Percentiles rank a stretch among this genome's conserved stretches.
These are phyloP conservation scores for Darksidea phi DNA, from an alignment of 495 filamentous ascomycete species.

Conservation along the genomic window DNA sequence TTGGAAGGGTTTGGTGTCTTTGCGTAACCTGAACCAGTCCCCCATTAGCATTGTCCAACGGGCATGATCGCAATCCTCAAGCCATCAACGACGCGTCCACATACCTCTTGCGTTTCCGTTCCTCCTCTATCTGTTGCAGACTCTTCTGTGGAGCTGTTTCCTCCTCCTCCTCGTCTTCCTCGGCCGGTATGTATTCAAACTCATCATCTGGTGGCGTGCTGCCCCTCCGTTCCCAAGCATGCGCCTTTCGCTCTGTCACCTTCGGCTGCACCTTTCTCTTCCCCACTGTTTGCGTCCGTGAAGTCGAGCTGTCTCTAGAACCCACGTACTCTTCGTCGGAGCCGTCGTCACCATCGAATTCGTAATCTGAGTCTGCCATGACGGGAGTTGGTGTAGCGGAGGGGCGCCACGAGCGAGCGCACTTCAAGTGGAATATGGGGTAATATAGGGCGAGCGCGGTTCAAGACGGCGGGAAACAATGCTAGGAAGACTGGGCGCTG, in stretches of 20 bases:
- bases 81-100: constrained; percentile 8
- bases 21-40: constrained; percentile 59
- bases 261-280: constrained; percentile 22
- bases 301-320: constrained; percentile 6
- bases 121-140: constrained; percentile 67
- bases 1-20: constrained; percentile 91
- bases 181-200: constrained; percentile 49
- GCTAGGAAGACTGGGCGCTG: neutral
- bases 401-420: too few relatives aligned
- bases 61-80: too few relatives aligned
- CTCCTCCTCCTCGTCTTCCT: constrained; percentile 68
- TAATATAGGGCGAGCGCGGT: neutral
- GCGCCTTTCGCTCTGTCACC: constrained; percentile 37
- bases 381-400: neutral
- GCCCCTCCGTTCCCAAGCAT: constrained; percentile 45
- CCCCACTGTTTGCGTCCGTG: constrained; percentile 19
- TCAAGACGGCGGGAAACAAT: neutral
- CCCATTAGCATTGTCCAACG: constrained; percentile 6
- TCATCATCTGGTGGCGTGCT: neutral
- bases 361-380: constrained; percentile 79
- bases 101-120: constrained; percentile 73
- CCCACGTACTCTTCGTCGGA: constrained; percentile 71
- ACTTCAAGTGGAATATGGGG: too few relatives aligned
- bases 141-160: constrained; percentile 72
- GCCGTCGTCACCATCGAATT: constrained; percentile 67